Conservation (phyloP, 768 basidiomycete genomes). For the Scleroderma citrinum region DNA sequence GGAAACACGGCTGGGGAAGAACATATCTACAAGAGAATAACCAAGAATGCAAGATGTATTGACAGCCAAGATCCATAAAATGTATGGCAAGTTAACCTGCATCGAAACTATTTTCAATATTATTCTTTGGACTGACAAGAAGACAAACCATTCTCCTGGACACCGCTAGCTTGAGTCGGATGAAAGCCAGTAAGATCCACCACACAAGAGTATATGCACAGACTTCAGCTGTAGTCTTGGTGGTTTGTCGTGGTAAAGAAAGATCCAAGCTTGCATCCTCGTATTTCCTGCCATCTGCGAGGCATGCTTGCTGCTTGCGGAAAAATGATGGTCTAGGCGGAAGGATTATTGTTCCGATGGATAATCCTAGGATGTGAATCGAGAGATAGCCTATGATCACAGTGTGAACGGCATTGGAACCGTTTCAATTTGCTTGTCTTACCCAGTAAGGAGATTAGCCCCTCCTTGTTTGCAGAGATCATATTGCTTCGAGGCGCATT, state of each 20-base stretch:
- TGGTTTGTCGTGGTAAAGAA: conserved; percentile 48
- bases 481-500: conserved; percentile 55
- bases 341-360: conserved; percentile 73
- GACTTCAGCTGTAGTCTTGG: conserved; percentile 72
- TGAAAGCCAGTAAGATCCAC: conserved; percentile 56
- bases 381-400: conserved; percentile 70
- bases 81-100: conserved; percentile 85
- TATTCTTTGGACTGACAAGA: not conserved
- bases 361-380: conserved; percentile 81
- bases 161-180: conserved; percentile 35
- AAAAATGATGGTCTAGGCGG: conserved; percentile 75
- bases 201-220: conserved; percentile 72
- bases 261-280: conserved; percentile 7
- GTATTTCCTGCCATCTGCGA: conserved; percentile 5
- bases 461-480: conserved; percentile 87
- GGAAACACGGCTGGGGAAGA: conserved; percentile 44
- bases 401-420: not conserved
- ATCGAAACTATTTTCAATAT: not conserved
- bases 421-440: conserved; percentile 4
- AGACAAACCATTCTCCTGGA: conserved; percentile 57
- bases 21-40: conserved; percentile 72
- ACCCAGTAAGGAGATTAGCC: conserved; percentile 76
- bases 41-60: conserved; percentile 80
- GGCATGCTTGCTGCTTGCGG: conserved; percentile 39
- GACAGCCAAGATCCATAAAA: conserved; percentile 84